A percentile compares a stretch with the other conserved stretches of the same genome.
phyloP scores from a whole-genome alignment of 129 eudicot species.

The Pittosporum tobira region DNA sequence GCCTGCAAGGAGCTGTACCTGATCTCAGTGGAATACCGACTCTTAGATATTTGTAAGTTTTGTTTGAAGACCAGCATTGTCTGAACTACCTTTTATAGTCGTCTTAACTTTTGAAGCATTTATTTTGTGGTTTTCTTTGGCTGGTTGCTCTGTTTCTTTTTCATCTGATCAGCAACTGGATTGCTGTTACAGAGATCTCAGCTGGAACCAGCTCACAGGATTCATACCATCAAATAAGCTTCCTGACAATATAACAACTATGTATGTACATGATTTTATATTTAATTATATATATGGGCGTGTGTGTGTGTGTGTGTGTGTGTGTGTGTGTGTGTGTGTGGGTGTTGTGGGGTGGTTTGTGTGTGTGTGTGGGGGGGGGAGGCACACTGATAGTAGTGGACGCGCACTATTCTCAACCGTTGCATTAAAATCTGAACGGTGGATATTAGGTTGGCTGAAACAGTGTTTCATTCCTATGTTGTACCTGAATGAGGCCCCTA shows the following conservation, averaged over 20 bases:
- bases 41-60: conserved; percentile 52
- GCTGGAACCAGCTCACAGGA: conserved; percentile 61
- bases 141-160: conserved; percentile 1
- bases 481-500: too few species aligned
- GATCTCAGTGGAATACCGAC: conserved; percentile 45
- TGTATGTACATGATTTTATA: conserved; percentile 39
- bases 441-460: too few species aligned
- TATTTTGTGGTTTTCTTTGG: not conserved
- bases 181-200: conserved; percentile 49
- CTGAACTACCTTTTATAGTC: not conserved
- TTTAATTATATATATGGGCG: too few species aligned
- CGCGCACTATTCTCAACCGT: too few species aligned
- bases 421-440: too few species aligned
- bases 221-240: conserved; percentile 46
- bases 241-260: conserved; percentile 47
- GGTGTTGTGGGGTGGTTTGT: too few species aligned
- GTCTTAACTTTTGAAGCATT: not conserved
- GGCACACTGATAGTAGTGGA: too few species aligned
- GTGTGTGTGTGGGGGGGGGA: too few species aligned
- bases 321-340: too few species aligned
- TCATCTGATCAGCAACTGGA: not conserved
- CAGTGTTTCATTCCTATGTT: too few species aligned
- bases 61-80: conserved; percentile 1
- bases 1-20: conserved; percentile 61
- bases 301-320: too few species aligned